A percentile compares a stretch with the other conserved stretches of the same genome.
These are phyloP conservation scores for Urostyla sp. DNA, from an alignment of 73 alveolate genomes.

Conservation along the genomic window DNA sequence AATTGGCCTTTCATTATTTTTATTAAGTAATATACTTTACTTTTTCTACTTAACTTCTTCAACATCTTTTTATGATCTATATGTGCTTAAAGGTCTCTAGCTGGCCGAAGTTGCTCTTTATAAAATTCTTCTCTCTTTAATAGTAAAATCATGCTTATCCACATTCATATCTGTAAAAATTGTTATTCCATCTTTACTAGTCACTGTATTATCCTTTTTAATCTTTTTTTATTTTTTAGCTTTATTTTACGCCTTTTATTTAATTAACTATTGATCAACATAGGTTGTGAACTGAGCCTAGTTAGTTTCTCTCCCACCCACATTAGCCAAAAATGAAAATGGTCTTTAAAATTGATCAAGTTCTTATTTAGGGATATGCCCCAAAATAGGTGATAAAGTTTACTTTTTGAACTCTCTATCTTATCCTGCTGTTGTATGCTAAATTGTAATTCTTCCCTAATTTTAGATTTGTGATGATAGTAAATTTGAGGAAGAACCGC, in stretches of 20 bases:
- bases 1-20: slow-evolving; percentile 18
- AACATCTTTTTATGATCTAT: slow-evolving; percentile 4
- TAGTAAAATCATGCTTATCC: slow-evolving; percentile 55
- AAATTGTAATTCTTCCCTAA: neutral
- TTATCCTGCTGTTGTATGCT: neutral
- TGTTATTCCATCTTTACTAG: slow-evolving; percentile 15
- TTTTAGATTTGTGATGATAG: neutral
- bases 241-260: neutral
- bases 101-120: slow-evolving; percentile 37
- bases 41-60: neutral
- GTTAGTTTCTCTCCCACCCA: slow-evolving; percentile 68
- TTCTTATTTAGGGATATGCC: neutral
- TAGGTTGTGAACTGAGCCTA: slow-evolving; percentile 26
- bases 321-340: slow-evolving; percentile 57
- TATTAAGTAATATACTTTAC: neutral
- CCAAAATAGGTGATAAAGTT: neutral
- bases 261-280: slow-evolving; percentile 14
- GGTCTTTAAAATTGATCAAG: slow-evolving; percentile 38
- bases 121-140: slow-evolving; percentile 42
- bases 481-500: neutral
- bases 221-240: slow-evolving; percentile 1
- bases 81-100: slow-evolving; percentile 39
- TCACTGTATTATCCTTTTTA: neutral
- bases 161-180: slow-evolving; percentile 63
- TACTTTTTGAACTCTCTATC: neutral